A percentile compares a stretch with the other conserved stretches of the same genome.
phyloP scores from a whole-genome alignment of 2,329 filamentous ascomycete genomes.

The Sporothrix brasiliensis region DNA sequence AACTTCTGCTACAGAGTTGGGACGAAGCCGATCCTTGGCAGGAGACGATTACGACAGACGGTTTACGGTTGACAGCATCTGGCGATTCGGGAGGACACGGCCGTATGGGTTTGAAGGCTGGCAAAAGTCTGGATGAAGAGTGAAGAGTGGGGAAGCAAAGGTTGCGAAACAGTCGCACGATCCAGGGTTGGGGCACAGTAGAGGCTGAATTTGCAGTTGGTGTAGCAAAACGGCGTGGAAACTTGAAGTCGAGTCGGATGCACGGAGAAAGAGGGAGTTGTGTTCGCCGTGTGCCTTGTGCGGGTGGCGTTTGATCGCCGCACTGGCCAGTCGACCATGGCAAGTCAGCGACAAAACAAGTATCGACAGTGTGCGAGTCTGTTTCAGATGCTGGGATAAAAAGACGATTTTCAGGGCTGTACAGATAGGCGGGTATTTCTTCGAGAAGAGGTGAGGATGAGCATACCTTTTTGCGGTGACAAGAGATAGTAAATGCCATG shows the following conservation, averaged over 20 bases:
- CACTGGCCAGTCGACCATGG: background rate
- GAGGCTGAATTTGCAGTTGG: background rate
- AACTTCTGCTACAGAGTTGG: conserved; percentile 33
- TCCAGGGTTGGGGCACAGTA: background rate
- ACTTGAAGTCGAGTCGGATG: background rate
- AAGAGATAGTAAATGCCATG: too few relatives aligned
- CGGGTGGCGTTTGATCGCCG: conserved; percentile 3
- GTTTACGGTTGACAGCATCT: background rate
- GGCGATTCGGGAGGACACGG: background rate
- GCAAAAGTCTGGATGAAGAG: background rate
- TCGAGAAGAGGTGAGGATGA: background rate
- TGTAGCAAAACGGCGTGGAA: conserved; percentile 1
- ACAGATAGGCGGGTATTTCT: too few relatives aligned
- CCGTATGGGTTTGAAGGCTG: too few relatives aligned
- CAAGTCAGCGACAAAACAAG: conserved; percentile 5
- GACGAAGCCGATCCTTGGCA: conserved; percentile 35
- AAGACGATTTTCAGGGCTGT: background rate
- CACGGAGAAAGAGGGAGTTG: background rate
- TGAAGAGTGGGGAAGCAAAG: too few relatives aligned
- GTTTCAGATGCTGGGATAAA: background rate
- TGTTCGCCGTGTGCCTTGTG: background rate
- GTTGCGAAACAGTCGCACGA: conserved; percentile 6
- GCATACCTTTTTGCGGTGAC: too few relatives aligned
- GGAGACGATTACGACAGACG: background rate
- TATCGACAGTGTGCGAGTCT: background rate